Evolutionary conservation across 2,329 filamentous ascomycete genomes (phyloP), one percentile per base, ranked within the genome.

Genomic region (Apiospora arundinis): DNA sequence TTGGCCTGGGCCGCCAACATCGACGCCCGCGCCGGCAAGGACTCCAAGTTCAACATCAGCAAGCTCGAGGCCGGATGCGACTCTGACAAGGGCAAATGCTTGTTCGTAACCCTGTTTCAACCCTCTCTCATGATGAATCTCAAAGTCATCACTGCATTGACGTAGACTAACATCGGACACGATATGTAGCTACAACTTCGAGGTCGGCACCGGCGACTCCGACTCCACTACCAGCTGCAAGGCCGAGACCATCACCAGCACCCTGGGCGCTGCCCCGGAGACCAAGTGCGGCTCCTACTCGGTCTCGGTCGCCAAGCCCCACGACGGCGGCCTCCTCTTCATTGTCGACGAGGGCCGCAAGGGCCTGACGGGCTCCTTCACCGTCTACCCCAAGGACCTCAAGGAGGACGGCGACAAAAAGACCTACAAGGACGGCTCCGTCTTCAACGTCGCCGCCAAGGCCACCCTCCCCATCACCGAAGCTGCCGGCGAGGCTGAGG

Each of bases 231-330:
- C 52, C 7, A 23, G 37, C 8, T 52, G 37, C 23, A n/a, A 7
- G 32, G n/a, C 40, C 21, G 12, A 52, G 45, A 73, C 68, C 37
- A 37, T 63, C 8, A 70, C 56, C 25, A 72, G 71, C 69, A 37
- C 70, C 23, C 69, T 74, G 44, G 71, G 71, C 25, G 70, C 72
- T 32, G 69, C 72, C 71, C 32, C 37, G 52, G 37, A 73, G 72
- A 72, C 66, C 70, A 42, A 72, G 67, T 74, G 71, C 49, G 73
- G 73, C 49, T 70, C 71, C 28, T 73, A 73, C 67, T 67, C 66
- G 37, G 48, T 74, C 63, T 63, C 71, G 44, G 69, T 72, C 69
- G 60, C 45, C 67, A 72, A 71, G 69, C 28, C 49, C 21, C 60
- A 70, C 67, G 67, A 72, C 45, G 72, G 69, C 48, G 69, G 70